Percentiles rank a stretch among this genome's conserved stretches.
Evolutionary conservation across 2,329 filamentous ascomycete genomes (phyloP).

Genomic region (Aspergillus sp.): DNA sequence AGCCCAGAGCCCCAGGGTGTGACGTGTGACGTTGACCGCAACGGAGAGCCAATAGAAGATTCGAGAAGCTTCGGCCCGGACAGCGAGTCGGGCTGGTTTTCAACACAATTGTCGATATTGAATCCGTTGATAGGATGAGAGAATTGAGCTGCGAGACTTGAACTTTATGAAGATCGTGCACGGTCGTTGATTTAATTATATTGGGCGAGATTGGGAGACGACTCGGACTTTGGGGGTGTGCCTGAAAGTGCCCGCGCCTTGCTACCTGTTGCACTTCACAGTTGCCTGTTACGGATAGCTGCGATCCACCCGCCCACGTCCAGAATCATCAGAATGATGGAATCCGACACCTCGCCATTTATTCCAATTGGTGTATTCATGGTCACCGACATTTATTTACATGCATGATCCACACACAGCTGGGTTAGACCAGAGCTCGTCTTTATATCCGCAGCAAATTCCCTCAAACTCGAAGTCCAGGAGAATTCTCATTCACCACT

Average conservation of each 20-base stretch:
- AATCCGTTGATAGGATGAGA: neutral
- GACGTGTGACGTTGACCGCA: conserved; percentile 34
- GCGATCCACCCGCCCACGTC: neutral
- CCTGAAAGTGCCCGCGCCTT: conserved; percentile 1
- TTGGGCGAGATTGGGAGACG: conserved; percentile 2
- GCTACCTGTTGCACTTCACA: neutral
- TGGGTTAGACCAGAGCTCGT: neutral
- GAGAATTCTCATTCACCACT: conserved; percentile 33
- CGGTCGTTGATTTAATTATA: neutral
- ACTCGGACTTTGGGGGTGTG: neutral
- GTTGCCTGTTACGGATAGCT: neutral
- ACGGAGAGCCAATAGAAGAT: conserved; percentile 30
- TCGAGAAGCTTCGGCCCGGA: conserved; percentile 37
- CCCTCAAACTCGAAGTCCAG: neutral
- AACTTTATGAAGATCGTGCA: neutral
- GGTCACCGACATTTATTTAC: neutral
- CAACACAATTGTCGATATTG: neutral
- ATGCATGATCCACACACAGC: neutral
- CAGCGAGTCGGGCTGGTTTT: neutral
- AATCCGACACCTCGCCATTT: too few species aligned
- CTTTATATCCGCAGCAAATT: neutral
- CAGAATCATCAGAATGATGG: neutral
- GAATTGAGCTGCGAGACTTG: neutral
- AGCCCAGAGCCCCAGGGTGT: conserved; percentile 18
- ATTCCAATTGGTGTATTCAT: neutral